Evolutionary conservation across 1,139 yeast genomes (phyloP).

Genomic region (Suhomyces choctaworum): DNA sequence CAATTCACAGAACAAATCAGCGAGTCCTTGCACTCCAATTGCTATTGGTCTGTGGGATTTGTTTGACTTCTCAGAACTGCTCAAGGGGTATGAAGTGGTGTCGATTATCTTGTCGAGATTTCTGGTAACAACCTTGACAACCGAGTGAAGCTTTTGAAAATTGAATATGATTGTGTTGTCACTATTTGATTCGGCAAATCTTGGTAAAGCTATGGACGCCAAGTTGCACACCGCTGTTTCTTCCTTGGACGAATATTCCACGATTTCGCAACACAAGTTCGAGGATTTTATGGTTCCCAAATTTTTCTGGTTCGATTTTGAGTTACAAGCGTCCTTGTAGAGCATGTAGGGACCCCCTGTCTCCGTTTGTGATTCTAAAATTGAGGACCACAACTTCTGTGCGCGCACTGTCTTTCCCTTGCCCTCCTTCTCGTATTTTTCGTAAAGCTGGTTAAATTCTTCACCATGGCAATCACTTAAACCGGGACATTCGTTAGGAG

Average conservation of each 20-base stretch:
- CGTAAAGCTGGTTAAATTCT: conserved; percentile 47
- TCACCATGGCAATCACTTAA: conserved; percentile 51
- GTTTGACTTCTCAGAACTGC: conserved; percentile 67
- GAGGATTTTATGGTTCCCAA: conserved; percentile 58
- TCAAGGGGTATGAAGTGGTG: conserved; percentile 75
- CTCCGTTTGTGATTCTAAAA: conserved; percentile 57
- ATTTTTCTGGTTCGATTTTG: conserved; percentile 54
- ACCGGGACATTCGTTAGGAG: conserved; percentile 56
- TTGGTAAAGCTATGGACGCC: conserved; percentile 54
- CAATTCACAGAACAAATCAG: conserved; percentile 77
- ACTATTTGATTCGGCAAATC: conserved; percentile 37
- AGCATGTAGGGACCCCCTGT: conserved; percentile 62
- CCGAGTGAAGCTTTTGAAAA: conserved; percentile 68
- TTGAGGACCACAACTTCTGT: conserved; percentile 54
- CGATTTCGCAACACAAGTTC: conserved; percentile 58
- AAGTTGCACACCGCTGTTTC: conserved; percentile 61
- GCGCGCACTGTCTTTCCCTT: conserved; percentile 43
- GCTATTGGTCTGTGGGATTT: conserved; percentile 84
- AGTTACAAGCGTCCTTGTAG: conserved; percentile 58
- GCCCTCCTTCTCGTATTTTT: conserved; percentile 46
- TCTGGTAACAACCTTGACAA: conserved; percentile 70
- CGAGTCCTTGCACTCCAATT: conserved; percentile 86
- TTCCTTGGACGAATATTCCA: conserved; percentile 54
- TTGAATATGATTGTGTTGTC: conserved; percentile 53
- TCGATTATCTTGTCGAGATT: conserved; percentile 80